phyloP scores from a whole-genome alignment of 306 rosid genomes.

The Dalbergia cultrata region DNA sequence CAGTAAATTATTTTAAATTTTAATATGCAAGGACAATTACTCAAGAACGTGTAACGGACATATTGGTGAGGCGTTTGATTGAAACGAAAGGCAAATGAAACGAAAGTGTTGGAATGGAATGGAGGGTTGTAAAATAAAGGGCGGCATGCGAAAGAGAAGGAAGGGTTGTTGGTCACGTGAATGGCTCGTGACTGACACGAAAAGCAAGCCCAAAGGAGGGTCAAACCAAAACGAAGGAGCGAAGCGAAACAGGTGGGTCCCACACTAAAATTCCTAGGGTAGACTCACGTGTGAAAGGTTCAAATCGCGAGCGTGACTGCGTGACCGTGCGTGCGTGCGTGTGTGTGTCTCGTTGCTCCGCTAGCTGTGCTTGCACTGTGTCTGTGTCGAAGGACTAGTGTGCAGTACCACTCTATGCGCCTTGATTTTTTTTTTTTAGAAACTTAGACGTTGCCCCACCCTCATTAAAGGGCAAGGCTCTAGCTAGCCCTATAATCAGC shows the following conservation, averaged over 20 bases:
- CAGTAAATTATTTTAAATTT: too few relatives aligned
- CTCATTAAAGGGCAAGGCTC: not conserved
- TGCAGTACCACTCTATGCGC: not conserved
- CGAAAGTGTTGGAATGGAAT: conserved; percentile 8
- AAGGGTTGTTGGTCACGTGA: conserved; percentile 23
- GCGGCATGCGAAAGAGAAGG: conserved; percentile 6
- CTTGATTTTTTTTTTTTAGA: not conserved
- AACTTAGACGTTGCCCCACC: not conserved
- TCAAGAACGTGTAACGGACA: not conserved
- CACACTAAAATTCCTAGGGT: conserved; percentile 2
- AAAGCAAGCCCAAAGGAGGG: conserved; percentile 7
- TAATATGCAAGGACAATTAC: too few relatives aligned
- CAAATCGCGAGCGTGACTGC: conserved; percentile 28
- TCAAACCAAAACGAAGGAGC: conserved; percentile 2
- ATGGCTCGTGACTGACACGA: conserved; percentile 30
- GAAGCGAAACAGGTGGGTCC: conserved; percentile 23
- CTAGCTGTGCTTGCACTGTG: not conserved
- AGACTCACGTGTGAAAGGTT: conserved; percentile 46
- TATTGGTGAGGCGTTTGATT: conserved; percentile 9
- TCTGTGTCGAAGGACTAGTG: not conserved
- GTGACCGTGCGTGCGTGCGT: not conserved
- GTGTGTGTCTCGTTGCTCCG: not conserved
- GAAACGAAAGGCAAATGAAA: not conserved
- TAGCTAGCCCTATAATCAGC: too few relatives aligned
- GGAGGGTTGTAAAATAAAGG: not conserved